Evolutionary conservation across 345 rosid genomes (phyloP).

Genomic region (Aethionema arabicum): DNA sequence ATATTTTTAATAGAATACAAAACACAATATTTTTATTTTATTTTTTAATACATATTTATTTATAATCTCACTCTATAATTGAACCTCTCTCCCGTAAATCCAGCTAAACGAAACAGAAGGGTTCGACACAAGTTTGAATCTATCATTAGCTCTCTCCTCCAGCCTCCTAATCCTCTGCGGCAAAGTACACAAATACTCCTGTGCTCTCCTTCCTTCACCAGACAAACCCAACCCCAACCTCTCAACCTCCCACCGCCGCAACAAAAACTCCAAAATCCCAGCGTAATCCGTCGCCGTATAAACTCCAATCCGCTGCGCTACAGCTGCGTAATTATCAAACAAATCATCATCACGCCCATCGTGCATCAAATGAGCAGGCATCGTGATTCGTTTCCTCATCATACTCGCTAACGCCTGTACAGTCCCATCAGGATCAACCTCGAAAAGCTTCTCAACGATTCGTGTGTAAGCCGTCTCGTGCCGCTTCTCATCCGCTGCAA

Average conservation of each 20-base stretch:
- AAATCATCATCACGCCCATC: constrained; percentile 46
- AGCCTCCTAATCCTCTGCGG: constrained; percentile 37
- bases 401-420: constrained; percentile 45
- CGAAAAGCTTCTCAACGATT: constrained; percentile 48
- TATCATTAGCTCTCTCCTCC: constrained; percentile 31
- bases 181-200: constrained; percentile 43
- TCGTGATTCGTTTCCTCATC: constrained; percentile 53
- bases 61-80: neutral
- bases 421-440: constrained; percentile 49
- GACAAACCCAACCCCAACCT: constrained; percentile 39
- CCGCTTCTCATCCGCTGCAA: constrained; percentile 54
- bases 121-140: constrained; percentile 17
- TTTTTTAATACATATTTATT: neutral
- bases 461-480: constrained; percentile 50
- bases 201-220: constrained; percentile 44
- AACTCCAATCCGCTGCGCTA: constrained; percentile 49
- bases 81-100: constrained; percentile 25
- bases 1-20: neutral
- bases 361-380: constrained; percentile 57
- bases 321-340: constrained; percentile 47
- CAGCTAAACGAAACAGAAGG: constrained; percentile 23
- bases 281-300: constrained; percentile 55
- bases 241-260: constrained; percentile 50
- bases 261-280: constrained; percentile 46
- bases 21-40: neutral